Conservation (phyloP, 352 stramenopile genomes). For the Phytophthora sp. region DNA sequence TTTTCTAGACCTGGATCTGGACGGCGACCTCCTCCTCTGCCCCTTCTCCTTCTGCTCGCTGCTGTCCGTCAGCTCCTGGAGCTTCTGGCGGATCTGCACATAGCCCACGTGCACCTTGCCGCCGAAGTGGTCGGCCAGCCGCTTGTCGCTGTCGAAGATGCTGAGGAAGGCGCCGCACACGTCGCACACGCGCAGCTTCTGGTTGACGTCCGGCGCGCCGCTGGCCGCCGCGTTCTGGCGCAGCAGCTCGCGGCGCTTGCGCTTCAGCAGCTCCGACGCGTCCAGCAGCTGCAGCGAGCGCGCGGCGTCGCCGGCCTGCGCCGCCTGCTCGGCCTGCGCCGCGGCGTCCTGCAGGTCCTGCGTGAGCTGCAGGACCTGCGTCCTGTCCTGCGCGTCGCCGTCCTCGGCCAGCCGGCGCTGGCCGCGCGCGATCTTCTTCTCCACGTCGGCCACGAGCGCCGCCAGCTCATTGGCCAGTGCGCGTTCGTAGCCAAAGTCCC, state of each 20-base stretch:
- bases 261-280: slow-evolving; percentile 68
- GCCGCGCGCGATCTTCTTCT: slow-evolving; percentile 81
- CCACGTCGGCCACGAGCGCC: slow-evolving; percentile 71
- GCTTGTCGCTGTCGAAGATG: slow-evolving; percentile 92
- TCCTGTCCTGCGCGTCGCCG: slow-evolving; percentile 24
- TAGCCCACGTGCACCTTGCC: slow-evolving; percentile 92
- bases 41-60: slow-evolving; percentile 3
- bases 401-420: slow-evolving; percentile 78
- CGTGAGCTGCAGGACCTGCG: slow-evolving; percentile 75
- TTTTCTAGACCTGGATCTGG: neutral
- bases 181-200: slow-evolving; percentile 91
- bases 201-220: slow-evolving; percentile 59
- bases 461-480: slow-evolving; percentile 71
- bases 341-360: slow-evolving; percentile 74
- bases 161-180: slow-evolving; percentile 92
- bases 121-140: slow-evolving; percentile 90
- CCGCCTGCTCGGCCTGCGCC: slow-evolving; percentile 62
- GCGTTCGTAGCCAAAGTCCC: slow-evolving; percentile 73
- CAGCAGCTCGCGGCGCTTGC: slow-evolving; percentile 28
- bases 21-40: neutral
- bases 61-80: slow-evolving; percentile 64
- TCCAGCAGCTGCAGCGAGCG: slow-evolving; percentile 65
- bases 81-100: slow-evolving; percentile 87
- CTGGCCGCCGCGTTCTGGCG: slow-evolving; percentile 3
- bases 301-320: slow-evolving; percentile 63